Percentiles rank a stretch among this genome's conserved stretches.
These are phyloP conservation scores for Musa troglodytarum DNA, from an alignment of 176 grass and related monocot genomes.

Conservation along the genomic window DNA sequence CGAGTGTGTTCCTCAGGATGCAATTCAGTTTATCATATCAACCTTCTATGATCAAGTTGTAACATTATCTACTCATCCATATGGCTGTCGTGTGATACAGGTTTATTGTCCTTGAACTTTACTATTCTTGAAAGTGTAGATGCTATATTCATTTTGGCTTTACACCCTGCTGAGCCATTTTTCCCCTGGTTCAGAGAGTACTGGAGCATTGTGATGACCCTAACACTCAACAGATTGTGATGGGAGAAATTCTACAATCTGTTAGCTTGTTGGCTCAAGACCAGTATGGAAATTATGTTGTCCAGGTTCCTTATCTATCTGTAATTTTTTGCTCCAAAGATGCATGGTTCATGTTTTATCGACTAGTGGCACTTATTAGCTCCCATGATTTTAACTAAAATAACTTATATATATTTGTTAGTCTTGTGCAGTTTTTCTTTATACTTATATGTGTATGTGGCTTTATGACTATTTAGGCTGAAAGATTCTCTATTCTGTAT, in stretches of 20 bases:
- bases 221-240: conserved; percentile 16
- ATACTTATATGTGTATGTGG: too few species aligned
- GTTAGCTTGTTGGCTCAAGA: conserved; percentile 16
- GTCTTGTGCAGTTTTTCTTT: too few species aligned
- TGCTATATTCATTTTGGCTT: background rate
- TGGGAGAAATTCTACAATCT: conserved; percentile 21
- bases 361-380: background rate
- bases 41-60: conserved; percentile 23
- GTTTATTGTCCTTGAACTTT: conserved; percentile 15
- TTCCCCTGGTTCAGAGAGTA: conserved; percentile 3
- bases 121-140: background rate
- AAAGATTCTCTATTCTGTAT: background rate
- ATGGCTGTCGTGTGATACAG: conserved; percentile 45
- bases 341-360: background rate
- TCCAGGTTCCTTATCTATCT: background rate
- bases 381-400: background rate
- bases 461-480: too few species aligned
- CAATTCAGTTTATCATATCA: conserved; percentile 28
- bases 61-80: conserved; percentile 30
- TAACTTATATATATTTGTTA: background rate
- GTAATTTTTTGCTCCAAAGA: background rate
- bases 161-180: too few species aligned
- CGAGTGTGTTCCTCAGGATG: conserved; percentile 36
- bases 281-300: conserved; percentile 23
- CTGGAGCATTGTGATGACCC: conserved; percentile 16